Base-by-base conservation (phyloP, 2,329 filamentous ascomycete species). In the Purpureocillium lavendulum region DNA sequence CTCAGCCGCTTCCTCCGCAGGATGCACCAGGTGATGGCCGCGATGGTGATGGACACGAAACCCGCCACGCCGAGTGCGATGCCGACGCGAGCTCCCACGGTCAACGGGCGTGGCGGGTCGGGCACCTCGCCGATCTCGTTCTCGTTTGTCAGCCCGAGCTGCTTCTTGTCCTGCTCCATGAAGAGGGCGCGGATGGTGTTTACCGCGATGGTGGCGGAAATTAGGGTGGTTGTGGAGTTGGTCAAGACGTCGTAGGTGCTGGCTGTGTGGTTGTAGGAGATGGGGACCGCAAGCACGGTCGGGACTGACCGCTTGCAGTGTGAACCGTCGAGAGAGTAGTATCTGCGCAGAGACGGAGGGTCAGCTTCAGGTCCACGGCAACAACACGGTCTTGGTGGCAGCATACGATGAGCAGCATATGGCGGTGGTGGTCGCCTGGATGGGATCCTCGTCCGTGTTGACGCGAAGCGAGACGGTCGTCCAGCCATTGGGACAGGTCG, bases 331-430 rank as follows among this genome's bases (percentile, higher is more conserved):
- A 60, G 42, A 2, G 50, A 49, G 41, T 61, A 65, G 42, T 62
- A 55, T 26, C 62, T 65, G 35, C 12, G 40, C 8, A 36, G 15
- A 39, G 30, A 10, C 41, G 28, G 15, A 4, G 16, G 15, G 18
- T 15, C 12, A 17, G 3, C 8, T n/a, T 8, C 12, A 10, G n/a
- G 12, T 30, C 12, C 2, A 13, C n/a, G 17, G 28, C 14, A 16
- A n/a, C 18, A 28, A 59, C 5, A 26, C 5, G 21, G 21, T 26
- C 21, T 6, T 26, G 10, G 10, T 26, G 10, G 10, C 21, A 26
- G 21, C 62, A 42, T 60, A 66, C 62, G 57, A 62, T 39, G 62
- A 66, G 38, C 62, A 66, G 44, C 62, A 65, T 13, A 64, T 49
- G 5, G 60, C 60, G 10, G 62, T 65, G 7, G 59, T 65, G n/a